Percentiles rank a stretch among this genome's conserved stretches.
Conservation (phyloP, 176 grass and related monocot species). For the Avena sativa region DNA sequence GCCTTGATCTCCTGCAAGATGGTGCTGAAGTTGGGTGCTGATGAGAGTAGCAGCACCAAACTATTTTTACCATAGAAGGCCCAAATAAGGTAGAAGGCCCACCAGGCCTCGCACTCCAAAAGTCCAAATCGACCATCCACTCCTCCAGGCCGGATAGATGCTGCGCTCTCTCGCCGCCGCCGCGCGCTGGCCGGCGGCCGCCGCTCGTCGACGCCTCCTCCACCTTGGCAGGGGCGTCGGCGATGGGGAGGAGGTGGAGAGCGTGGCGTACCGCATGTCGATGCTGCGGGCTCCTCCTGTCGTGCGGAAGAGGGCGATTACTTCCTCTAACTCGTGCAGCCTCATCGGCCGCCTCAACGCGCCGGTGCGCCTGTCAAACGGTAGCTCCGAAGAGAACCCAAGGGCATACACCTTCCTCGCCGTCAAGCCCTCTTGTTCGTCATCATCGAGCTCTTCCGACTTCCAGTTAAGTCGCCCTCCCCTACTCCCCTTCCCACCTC, state of each 20-base stretch:
- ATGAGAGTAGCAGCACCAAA: no score
- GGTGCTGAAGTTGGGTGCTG: no score
- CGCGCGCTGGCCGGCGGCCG: neutral
- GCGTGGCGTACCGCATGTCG: constrained; percentile 54
- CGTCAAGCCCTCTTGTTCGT: no score
- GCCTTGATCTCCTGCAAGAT: no score
- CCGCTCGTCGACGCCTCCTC: constrained; percentile 31
- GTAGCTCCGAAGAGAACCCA: fast-evolving
- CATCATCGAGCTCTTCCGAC: no score
- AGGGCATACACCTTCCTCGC: neutral
- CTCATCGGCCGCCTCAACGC: constrained; percentile 52
- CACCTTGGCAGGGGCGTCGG: neutral
- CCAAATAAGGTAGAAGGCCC: neutral
- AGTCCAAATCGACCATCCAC: neutral
- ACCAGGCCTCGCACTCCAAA: neutral
- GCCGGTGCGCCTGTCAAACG: neutral
- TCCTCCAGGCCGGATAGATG: constrained; percentile 8
- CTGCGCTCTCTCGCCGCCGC: constrained; percentile 27
- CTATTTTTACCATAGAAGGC: no score
- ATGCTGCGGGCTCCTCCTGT: constrained; percentile 54
- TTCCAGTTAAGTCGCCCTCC: no score
- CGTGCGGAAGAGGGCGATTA: neutral
- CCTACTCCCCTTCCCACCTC: no score
- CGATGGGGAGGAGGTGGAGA: constrained; percentile 37
- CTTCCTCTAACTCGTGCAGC: constrained; percentile 51